A percentile compares a stretch with the other conserved stretches of the same genome.
Conservation (phyloP, 2,329 filamentous ascomycete species). For the Trichothecium roseum region DNA sequence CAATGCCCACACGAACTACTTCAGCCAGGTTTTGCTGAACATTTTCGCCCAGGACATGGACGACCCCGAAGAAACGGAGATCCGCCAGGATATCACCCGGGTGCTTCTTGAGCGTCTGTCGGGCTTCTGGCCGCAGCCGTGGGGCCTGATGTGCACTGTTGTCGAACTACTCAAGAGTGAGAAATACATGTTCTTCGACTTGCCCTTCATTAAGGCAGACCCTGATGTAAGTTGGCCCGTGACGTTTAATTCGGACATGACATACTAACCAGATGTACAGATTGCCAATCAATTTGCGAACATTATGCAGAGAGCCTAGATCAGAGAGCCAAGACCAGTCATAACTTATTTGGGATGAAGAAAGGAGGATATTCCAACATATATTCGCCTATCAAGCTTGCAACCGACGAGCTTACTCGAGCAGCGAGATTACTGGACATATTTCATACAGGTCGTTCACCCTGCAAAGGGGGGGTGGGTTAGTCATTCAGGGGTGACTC, state of each 20-base stretch:
- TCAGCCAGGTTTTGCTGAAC: slow-evolving; percentile 74
- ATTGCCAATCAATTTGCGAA: slow-evolving; percentile 21
- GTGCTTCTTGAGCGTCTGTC: slow-evolving; percentile 81
- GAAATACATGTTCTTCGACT: slow-evolving; percentile 82
- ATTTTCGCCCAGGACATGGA: slow-evolving; percentile 69
- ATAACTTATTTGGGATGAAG: too few relatives aligned
- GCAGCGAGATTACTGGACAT: too few relatives aligned
- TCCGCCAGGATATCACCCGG: slow-evolving; percentile 84
- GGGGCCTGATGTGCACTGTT: slow-evolving; percentile 83
- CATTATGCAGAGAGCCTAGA: slow-evolving; percentile 8
- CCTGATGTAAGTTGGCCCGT: slow-evolving; percentile 58
- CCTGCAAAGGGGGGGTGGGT: too few relatives aligned
- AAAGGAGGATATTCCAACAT: too few relatives aligned
- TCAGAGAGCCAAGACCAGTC: too few relatives aligned
- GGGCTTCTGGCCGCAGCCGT: slow-evolving; percentile 86
- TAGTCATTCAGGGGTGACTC: too few relatives aligned
- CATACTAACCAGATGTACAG: slow-evolving; percentile 7
- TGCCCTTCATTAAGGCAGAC: slow-evolving; percentile 82
- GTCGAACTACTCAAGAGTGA: slow-evolving; percentile 87
- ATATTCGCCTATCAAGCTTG: too few relatives aligned
- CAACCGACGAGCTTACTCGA: too few relatives aligned
- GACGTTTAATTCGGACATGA: background rate
- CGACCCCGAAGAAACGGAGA: slow-evolving; percentile 67
- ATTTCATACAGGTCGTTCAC: too few relatives aligned
- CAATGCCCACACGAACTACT: slow-evolving; percentile 85